Evolutionary conservation across 495 filamentous ascomycete genomes (phyloP).

Genomic region (Talaromyces wortmannii): DNA sequence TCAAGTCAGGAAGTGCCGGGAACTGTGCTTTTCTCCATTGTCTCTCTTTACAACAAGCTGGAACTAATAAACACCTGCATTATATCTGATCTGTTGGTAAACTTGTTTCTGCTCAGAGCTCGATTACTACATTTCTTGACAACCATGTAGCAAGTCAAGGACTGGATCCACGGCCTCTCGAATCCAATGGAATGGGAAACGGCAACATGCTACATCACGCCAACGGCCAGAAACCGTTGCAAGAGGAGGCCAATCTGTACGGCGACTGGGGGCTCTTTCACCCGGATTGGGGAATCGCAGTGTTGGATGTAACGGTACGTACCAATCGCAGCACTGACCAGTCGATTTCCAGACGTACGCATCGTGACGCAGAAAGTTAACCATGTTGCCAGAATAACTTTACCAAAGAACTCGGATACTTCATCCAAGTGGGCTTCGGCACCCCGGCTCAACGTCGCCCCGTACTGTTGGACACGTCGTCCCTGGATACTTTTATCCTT

Average conservation of each 20-base stretch:
- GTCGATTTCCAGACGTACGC: neutral
- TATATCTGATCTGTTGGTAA: neutral
- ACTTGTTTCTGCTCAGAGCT: neutral
- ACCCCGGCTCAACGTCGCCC: neutral
- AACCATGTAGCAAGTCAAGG: neutral
- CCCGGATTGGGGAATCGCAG: neutral
- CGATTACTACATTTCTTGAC: neutral
- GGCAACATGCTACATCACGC: neutral
- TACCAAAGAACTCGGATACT: constrained; percentile 1
- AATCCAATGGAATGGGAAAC: neutral
- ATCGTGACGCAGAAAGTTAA: neutral
- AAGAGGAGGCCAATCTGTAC: neutral
- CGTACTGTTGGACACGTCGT: neutral
- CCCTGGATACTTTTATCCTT: neutral
- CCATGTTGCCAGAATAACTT: neutral
- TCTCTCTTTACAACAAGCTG: neutral
- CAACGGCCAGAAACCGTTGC: neutral
- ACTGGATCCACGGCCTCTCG: neutral
- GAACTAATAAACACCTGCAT: neutral
- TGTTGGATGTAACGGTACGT: neutral
- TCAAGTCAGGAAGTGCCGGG: neutral
- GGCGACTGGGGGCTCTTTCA: neutral
- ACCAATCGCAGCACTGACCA: neutral
- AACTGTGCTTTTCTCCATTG: neutral
- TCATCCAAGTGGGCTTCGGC: constrained; percentile 9